A percentile compares a stretch with the other conserved stretches of the same genome.
phyloP scores from a whole-genome alignment of 306 rosid species.

The Trifolium pratense region DNA sequence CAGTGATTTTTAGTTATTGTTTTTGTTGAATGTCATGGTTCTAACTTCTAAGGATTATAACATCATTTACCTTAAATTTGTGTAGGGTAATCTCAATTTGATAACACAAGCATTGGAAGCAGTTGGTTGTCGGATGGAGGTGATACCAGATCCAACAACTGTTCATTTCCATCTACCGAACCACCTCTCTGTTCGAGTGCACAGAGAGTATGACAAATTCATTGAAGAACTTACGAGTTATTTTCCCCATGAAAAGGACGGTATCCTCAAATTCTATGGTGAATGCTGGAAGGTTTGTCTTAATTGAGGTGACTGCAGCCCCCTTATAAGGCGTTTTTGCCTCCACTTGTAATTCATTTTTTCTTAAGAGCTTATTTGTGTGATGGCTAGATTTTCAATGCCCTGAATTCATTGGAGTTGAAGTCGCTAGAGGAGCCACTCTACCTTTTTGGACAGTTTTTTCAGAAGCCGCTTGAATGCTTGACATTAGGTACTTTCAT shows the following conservation, averaged over 20 bases:
- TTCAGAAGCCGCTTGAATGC: slow-evolving; percentile 87
- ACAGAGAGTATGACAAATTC: slow-evolving; percentile 77
- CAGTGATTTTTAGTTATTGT: slow-evolving; percentile 8
- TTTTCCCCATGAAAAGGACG: slow-evolving; percentile 91
- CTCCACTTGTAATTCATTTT: slow-evolving; percentile 35
- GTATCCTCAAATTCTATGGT: slow-evolving; percentile 80
- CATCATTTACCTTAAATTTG: slow-evolving; percentile 38
- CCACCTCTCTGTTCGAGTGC: slow-evolving; percentile 78
- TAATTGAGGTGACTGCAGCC: slow-evolving; percentile 51
- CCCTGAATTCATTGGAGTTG: slow-evolving; percentile 90
- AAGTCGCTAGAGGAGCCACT: slow-evolving; percentile 97
- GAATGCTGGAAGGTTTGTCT: slow-evolving; percentile 96
- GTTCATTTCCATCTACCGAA: slow-evolving; percentile 93
- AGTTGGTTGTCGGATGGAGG: slow-evolving; percentile 85
- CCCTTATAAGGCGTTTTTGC: slow-evolving; percentile 48
- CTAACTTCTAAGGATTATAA: slow-evolving; percentile 30
- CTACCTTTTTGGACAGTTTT: slow-evolving; percentile 94
- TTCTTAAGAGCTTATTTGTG: slow-evolving; percentile 40
- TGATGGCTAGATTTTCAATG: slow-evolving; percentile 76
- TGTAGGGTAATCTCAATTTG: slow-evolving; percentile 93
- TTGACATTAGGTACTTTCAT: slow-evolving; percentile 78
- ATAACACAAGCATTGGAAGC: slow-evolving; percentile 97
- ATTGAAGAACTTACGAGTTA: slow-evolving; percentile 65
- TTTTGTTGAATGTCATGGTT: slow-evolving; percentile 38
- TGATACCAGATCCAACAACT: slow-evolving; percentile 94